phyloP scores from a whole-genome alignment of 495 filamentous ascomycete species.

The Elasticomyces elasticus region DNA sequence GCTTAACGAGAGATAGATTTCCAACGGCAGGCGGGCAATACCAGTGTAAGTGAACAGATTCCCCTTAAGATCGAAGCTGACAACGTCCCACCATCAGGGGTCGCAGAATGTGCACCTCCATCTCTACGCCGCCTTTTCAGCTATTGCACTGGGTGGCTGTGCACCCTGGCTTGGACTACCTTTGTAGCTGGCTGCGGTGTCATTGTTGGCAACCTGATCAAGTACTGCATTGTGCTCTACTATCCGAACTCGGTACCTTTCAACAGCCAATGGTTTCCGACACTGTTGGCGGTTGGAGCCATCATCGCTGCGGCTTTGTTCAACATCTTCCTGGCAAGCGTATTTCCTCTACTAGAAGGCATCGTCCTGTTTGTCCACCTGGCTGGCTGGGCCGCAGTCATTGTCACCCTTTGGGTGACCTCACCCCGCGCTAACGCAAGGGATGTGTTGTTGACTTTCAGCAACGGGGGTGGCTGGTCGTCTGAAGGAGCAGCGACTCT shows the following conservation, averaged over 20 bases:
- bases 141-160: background rate
- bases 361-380: constrained; percentile 39
- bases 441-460: constrained; percentile 18
- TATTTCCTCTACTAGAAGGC: constrained; percentile 38
- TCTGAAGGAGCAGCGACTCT: constrained; percentile 21
- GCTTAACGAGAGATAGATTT: too few species aligned
- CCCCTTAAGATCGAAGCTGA: background rate
- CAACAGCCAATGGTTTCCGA: background rate
- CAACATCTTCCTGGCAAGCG: constrained; percentile 35
- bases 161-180: background rate
- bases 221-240: background rate
- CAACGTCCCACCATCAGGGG: too few species aligned
- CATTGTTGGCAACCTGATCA: constrained; percentile 3
- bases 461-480: constrained; percentile 10
- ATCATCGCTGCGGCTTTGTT: background rate
- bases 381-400: constrained; percentile 27
- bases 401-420: constrained; percentile 39
- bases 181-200: background rate
- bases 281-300: background rate
- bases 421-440: constrained; percentile 32
- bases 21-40: background rate
- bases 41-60: background rate
- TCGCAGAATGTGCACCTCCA: background rate
- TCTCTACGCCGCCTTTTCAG: background rate
- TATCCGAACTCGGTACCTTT: background rate